Evolutionary conservation across 1,284 basidiomycete species (phyloP).

Genomic region (Ustilago loliicola): DNA sequence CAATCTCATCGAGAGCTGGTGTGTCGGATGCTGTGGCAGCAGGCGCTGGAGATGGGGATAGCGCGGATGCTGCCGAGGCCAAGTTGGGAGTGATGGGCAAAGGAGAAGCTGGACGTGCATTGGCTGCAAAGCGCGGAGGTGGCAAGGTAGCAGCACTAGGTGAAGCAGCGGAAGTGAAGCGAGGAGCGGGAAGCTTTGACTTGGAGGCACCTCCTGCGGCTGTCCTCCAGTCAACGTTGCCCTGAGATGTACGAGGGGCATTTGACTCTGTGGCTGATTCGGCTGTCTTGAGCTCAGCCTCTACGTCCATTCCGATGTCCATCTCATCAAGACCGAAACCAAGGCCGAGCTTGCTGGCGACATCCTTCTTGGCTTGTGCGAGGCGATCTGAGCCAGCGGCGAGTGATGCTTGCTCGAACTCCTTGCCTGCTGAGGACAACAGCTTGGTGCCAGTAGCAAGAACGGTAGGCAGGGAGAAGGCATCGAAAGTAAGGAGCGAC

Average conservation of each 20-base stretch:
- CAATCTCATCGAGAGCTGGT: conserved; percentile 53
- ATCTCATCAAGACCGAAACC: conserved; percentile 81
- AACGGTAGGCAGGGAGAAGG: conserved; percentile 79
- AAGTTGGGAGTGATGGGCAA: conserved; percentile 30
- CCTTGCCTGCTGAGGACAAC: conserved; percentile 87
- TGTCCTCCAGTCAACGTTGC: conserved; percentile 50
- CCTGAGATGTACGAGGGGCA: conserved; percentile 27
- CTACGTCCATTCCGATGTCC: conserved; percentile 73
- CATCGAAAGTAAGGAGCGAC: conserved; percentile 58
- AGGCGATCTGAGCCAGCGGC: conserved; percentile 74
- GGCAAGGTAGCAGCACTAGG: conserved; percentile 21
- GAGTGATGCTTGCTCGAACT: conserved; percentile 75
- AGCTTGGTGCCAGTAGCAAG: conserved; percentile 82
- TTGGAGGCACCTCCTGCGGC: conserved; percentile 38
- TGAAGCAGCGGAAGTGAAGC: conserved; percentile 24
- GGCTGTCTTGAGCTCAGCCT: conserved; percentile 65
- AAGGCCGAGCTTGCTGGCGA: conserved; percentile 74
- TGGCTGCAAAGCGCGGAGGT: conserved; percentile 32
- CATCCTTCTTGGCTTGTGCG: conserved; percentile 84
- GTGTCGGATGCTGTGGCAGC: conserved; percentile 25
- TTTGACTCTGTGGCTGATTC: conserved; percentile 17
- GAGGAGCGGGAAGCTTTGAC: conserved; percentile 43
- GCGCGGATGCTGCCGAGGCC: conserved; percentile 18
- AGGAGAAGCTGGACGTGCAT: conserved; percentile 26
- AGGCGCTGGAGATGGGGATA: conserved; percentile 31